Evolutionary conservation across 495 filamentous ascomycete species (phyloP).

Genomic region (Penicillium desertorum): DNA sequence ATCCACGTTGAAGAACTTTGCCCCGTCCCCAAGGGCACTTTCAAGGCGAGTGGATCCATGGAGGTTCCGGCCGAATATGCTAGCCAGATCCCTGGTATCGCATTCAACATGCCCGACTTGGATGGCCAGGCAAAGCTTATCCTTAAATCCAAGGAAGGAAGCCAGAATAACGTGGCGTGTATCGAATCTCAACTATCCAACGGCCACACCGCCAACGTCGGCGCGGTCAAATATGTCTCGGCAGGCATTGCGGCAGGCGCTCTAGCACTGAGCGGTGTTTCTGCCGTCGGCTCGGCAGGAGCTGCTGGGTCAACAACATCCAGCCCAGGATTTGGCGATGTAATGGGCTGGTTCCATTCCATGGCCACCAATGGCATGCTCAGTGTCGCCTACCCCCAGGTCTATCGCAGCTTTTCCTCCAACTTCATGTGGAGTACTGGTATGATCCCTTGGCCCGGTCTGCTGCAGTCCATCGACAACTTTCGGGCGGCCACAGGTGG

Average conservation of each 20-base stretch:
- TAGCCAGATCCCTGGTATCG: conserved; percentile 79
- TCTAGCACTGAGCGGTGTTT: conserved; percentile 69
- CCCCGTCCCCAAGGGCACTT: conserved; percentile 75
- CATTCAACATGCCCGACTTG: conserved; percentile 88
- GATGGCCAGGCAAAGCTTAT: conserved; percentile 81
- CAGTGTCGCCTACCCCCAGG: conserved; percentile 77
- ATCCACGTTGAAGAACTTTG: conserved; percentile 74
- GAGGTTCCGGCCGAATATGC: conserved; percentile 68
- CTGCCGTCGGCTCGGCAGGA: conserved; percentile 65
- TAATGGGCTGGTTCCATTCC: conserved; percentile 88
- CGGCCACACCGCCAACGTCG: conserved; percentile 73
- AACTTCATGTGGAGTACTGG: conserved; percentile 95
- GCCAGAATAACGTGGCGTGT: conserved; percentile 69
- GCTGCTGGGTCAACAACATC: conserved; percentile 63
- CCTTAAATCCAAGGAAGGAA: conserved; percentile 60
- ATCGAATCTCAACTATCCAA: conserved; percentile 80
- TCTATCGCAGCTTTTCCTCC: conserved; percentile 83
- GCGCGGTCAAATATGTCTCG: conserved; percentile 80
- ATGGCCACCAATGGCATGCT: conserved; percentile 96
- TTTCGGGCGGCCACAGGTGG: conserved; percentile 82
- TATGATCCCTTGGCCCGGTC: conserved; percentile 72
- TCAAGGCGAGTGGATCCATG: conserved; percentile 69
- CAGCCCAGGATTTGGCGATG: conserved; percentile 83
- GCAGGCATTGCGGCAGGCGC: conserved; percentile 86
- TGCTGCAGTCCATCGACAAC: conserved; percentile 82